Base-by-base conservation (phyloP, 176 grass and related monocot genomes). In the Oryza brachyantha region DNA sequence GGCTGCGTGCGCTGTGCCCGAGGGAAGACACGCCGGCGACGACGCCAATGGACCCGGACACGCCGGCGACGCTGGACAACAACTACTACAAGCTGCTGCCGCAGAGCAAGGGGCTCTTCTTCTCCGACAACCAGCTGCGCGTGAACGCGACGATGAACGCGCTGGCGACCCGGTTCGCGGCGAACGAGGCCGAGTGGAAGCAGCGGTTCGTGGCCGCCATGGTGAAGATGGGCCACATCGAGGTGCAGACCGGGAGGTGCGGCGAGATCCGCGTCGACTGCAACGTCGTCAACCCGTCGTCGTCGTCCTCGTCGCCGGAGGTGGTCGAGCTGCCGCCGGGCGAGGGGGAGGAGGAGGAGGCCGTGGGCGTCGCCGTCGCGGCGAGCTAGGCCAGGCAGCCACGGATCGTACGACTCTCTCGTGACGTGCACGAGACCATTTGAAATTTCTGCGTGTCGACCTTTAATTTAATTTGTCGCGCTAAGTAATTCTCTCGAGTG, bases 51-150 rank as follows among this genome's bases (percentile, higher is more conserved):
- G 87, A 88, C 76, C 80, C 75, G 10, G 62, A 76, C 10, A 62
- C 87, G 39, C 83, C 87, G 19, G 4, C 64, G 59, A 79, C 73
- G 52, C 78, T 90, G 46, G 87, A 90, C 87, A 90, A 86, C 78
- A 82, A 77, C 83, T 90, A 90, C 83, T 90, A 90, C 87, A 85
- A 70, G 66, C 78, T 85, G 24, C 73, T 90, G 72, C 87, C 78
- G 24, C 78, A 61, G 0, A 6, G 17, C 37, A 76, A 80, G 76
- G 78, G 87, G 21, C 83, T 90, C 61, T 76, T 86, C 78, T 77
- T 85, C 73, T 90, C 87, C 45, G 87, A 85, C 73, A 81, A 90
- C 61, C 83, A 85, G 78, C 82, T 90, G 37, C 64, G 78, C 3
- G 70, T 73, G 13, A 22, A 84, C 62, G 9, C 75, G 0, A 27